phyloP scores from a whole-genome alignment of 2,329 filamentous ascomycete genomes.

The Trichoderma gracile region DNA sequence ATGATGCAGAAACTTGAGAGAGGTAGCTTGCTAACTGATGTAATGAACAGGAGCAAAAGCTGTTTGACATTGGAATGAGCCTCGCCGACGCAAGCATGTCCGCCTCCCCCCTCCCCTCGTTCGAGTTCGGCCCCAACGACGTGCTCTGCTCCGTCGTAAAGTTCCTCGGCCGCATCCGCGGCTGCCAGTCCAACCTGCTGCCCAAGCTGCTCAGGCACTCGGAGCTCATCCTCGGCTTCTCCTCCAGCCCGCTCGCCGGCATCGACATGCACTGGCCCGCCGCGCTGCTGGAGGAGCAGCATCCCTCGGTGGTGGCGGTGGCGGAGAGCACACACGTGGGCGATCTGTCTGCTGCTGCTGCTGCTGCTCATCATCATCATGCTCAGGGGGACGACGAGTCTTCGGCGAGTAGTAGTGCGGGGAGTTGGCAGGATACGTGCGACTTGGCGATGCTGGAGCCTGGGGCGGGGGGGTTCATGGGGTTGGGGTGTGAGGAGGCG shows the following conservation, averaged over 20 bases:
- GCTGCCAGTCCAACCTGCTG: conserved; percentile 34
- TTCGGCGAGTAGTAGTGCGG: conserved; percentile 1
- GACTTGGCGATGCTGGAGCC: conserved; percentile 22
- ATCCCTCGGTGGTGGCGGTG: neutral
- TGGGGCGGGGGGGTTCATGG: conserved; percentile 12
- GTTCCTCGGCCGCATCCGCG: conserved; percentile 33
- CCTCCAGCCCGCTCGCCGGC: neutral
- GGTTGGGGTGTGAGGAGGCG: conserved; percentile 11
- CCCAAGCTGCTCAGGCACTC: conserved; percentile 33
- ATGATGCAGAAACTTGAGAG: too few species aligned
- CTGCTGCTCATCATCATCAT: too few species aligned
- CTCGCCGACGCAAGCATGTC: conserved; percentile 34
- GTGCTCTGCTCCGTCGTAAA: conserved; percentile 34
- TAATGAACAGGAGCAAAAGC: conserved; percentile 35
- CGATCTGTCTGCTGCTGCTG: neutral
- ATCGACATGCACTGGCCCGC: conserved; percentile 21
- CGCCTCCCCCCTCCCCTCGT: conserved; percentile 28
- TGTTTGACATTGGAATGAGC: conserved; percentile 38
- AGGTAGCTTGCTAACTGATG: neutral
- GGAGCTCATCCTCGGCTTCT: conserved; percentile 20
- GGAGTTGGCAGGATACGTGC: conserved; percentile 22
- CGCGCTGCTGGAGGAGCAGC: conserved; percentile 16
- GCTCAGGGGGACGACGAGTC: conserved; percentile 16
- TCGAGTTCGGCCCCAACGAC: conserved; percentile 36
- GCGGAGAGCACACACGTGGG: neutral